Conservation (phyloP, 306 rosid species). For the Gleditsia sinensis region DNA sequence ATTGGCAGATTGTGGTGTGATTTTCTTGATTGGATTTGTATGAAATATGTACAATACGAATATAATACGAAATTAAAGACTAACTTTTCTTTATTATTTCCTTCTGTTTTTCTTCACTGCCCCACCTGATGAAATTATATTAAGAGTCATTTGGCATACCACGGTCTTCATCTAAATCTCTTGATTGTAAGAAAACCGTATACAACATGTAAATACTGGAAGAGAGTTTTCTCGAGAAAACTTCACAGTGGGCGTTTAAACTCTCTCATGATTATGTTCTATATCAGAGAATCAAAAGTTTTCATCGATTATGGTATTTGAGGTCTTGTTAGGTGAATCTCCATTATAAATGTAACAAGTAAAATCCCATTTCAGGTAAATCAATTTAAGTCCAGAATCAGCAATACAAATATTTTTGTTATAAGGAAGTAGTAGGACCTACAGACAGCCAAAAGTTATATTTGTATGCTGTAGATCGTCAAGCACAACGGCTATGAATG, state of each 20-base stretch:
- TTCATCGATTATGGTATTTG: background rate
- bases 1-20: conserved; percentile 40
- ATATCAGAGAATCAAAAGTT: too few species aligned
- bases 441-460: too few species aligned
- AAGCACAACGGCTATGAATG: background rate
- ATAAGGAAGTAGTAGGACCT: too few species aligned
- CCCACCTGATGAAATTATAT: background rate
- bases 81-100: background rate
- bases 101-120: background rate
- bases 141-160: too few species aligned
- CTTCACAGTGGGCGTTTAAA: too few species aligned
- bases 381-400: background rate
- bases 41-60: conserved; percentile 27
- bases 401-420: background rate
- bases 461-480: too few species aligned
- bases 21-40: conserved; percentile 50
- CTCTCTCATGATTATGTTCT: background rate
- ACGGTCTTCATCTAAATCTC: too few species aligned
- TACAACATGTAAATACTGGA: too few species aligned
- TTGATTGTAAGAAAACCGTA: too few species aligned
- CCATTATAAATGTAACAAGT: background rate
- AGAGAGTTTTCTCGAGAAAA: too few species aligned
- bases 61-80: background rate
- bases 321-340: background rate
- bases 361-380: background rate